phyloP scores from a whole-genome alignment of 495 filamentous ascomycete species.

The Podospora pseudocomata region DNA sequence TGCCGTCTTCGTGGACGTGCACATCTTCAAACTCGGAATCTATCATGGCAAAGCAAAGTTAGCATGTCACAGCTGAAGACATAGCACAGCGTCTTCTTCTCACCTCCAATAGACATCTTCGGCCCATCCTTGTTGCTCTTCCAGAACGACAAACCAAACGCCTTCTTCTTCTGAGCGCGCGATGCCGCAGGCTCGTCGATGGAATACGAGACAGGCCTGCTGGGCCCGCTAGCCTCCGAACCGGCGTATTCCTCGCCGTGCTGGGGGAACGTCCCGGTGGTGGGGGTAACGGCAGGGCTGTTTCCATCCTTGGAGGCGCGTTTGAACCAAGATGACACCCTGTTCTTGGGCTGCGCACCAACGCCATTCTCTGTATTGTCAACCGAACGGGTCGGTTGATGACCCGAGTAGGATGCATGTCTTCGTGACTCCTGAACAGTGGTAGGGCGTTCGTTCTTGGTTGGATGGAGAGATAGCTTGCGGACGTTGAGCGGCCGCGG shows the following conservation, averaged over 20 bases:
- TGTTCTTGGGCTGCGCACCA: constrained; percentile 38
- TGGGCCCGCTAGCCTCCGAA: constrained; percentile 7
- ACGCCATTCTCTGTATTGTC: constrained; percentile 8
- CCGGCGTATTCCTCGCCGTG: constrained; percentile 7
- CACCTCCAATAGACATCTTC: constrained; percentile 39
- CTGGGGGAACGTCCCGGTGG: constrained; percentile 14
- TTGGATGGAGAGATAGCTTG: constrained; percentile 34
- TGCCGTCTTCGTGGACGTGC: constrained; percentile 11
- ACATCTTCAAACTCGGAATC: constrained; percentile 18
- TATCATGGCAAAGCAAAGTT: background rate
- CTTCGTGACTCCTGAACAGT: constrained; percentile 4
- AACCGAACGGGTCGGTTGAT: background rate
- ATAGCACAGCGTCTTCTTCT: background rate
- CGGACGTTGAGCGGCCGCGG: constrained; percentile 52
- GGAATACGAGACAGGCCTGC: constrained; percentile 10
- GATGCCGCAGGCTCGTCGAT: background rate
- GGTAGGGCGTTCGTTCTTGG: constrained; percentile 2
- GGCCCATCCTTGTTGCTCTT: constrained; percentile 39
- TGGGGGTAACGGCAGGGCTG: constrained; percentile 23
- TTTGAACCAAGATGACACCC: constrained; percentile 67
- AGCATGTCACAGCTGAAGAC: background rate
- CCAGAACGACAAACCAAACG: constrained; percentile 45
- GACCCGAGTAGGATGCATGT: constrained; percentile 10
- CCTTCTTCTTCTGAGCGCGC: constrained; percentile 42
- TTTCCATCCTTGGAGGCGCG: constrained; percentile 46